Base-by-base conservation (phyloP, 768 basidiomycete species). In the Pleurotus ostreatus region DNA sequence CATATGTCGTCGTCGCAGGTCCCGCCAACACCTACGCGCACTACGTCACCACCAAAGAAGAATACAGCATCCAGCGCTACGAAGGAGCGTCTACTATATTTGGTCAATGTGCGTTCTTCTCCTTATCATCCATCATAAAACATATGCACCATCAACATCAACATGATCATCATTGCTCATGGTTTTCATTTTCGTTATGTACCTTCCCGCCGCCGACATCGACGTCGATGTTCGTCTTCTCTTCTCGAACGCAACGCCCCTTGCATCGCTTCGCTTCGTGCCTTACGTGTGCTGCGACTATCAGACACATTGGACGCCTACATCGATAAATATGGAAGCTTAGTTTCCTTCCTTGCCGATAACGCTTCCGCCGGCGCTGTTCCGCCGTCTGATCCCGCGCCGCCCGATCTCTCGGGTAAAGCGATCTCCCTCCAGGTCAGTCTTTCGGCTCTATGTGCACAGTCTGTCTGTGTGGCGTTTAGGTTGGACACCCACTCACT, bases 11-110 rank as follows among this genome's bases (percentile, higher is more conserved):
- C 52, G 71, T 90, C 55, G 85, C 86, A 12, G 90, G 88, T 12
- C 90, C 90, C n/a, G 88, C 88, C 4, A 92, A 91, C 60, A 85
- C 87, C 4, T 92, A 92, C 63, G 80, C 74, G 0, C 89, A 90
- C 69, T 89, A 90, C 65, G 75, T 89, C 51, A 73, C 88, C 1
- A 90, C 88, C 25, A 76, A 71, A 8, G 88, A 92, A 67, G 88
- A 89, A 67, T 91, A 89, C 65, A 69, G 76, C 20, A 70, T 88
- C 12, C 90, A 92, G 68, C 78, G 90, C 49, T 90, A 90, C 61
- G 90, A 92, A 70, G 90, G 89, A 49, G 89, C 87, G 0, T 90
- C 89, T 44, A 91, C 87, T 7, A 75, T 91, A 45, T 91, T 83
- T 68, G 89, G 90, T 39, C 82, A 77, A 57, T 80, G 90, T 90